Base-by-base conservation (phyloP, 768 basidiomycete species). In the Termitomyces sp. region DNA sequence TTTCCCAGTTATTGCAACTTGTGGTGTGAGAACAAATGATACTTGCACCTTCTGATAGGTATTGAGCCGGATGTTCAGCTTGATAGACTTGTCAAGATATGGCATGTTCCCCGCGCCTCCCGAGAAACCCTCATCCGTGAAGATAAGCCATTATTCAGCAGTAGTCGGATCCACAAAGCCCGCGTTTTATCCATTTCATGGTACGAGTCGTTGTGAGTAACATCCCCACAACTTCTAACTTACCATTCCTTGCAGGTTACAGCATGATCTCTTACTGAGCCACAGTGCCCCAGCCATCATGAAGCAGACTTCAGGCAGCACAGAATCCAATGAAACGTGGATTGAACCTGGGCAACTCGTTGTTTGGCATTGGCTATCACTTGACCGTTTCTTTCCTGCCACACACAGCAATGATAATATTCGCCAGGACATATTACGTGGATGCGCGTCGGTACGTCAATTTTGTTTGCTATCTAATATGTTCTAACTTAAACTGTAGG, bases 61-160 rank as follows among this genome's bases (percentile, higher is more conserved):
- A 49, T 15, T 38, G 48, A 62, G n/a, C 16, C 35, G 18, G 33
- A 48, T 16, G 38, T 59, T 15, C 57, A 92, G 91, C 76, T 91
- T 65, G 91, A 93, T 64, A 82, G 89, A 60, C 75, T 79, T 3
- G 83, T 91, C 38, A 92, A 92, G 71, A 90, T 93, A 7, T 93
- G 91, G 91, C 75, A 79, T 50, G 72, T 88, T 20, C 80, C 82
- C 28, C 73, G 70, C 2, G 75, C 71, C 38, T 69, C 75, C 20
- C 57, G 63, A 3, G 70, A 77, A n/a, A 62, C 61, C 11, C 73
- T 86, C 54, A 74, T 76, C 52, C 79, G 89, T 38, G 86, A 88
- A 69, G 90, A 92, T 62, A 92, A 91, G 62, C 90, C 91, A 0
- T 69, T 93, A 3, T 92, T 91, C 68, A 88, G 86, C 65, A 89